Conservation (phyloP, 2,329 filamentous ascomycete genomes). For the Hypoxylon rubiginosum region DNA sequence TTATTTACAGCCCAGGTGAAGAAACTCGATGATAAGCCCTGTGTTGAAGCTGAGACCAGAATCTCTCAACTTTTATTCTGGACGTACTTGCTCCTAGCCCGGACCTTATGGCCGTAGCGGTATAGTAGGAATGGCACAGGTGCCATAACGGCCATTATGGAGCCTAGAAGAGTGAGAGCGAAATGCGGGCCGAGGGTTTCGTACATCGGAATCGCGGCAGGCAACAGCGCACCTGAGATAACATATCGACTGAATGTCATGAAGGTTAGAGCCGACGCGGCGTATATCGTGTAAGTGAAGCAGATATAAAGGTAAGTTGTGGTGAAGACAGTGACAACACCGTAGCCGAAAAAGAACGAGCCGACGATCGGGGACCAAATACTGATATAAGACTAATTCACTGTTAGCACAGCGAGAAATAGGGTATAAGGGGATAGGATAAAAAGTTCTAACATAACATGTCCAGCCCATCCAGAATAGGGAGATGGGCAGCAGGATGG, state of each 20-base stretch:
- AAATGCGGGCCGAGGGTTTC: slow-evolving; percentile 55
- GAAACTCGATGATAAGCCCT: no score
- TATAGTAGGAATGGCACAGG: slow-evolving; percentile 62
- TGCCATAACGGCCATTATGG: slow-evolving; percentile 55
- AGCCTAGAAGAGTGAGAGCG: slow-evolving; percentile 57
- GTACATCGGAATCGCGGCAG: slow-evolving; percentile 53
- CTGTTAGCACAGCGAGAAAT: background rate
- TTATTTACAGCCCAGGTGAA: no score
- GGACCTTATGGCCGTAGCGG: slow-evolving; percentile 52
- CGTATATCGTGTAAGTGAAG: slow-evolving; percentile 58
- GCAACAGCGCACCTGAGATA: slow-evolving; percentile 54
- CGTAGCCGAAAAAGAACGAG: slow-evolving; percentile 57
- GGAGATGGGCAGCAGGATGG: slow-evolving; percentile 55
- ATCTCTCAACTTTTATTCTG: slow-evolving; percentile 4
- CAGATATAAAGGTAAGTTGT: slow-evolving; percentile 63
- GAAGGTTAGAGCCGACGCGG: slow-evolving; percentile 58
- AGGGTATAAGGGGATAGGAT: background rate
- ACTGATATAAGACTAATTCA: slow-evolving; percentile 37
- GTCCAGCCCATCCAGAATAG: slow-evolving; percentile 64
- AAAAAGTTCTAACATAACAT: slow-evolving; percentile 40
- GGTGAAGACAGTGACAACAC: slow-evolving; percentile 59
- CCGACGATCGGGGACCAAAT: slow-evolving; percentile 58
- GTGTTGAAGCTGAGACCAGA: no score
- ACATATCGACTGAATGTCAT: slow-evolving; percentile 59
- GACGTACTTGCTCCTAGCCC: slow-evolving; percentile 51